Evolutionary conservation across 306 rosid species (phyloP).

Genomic region (Sphenostylis stenocarpa): DNA sequence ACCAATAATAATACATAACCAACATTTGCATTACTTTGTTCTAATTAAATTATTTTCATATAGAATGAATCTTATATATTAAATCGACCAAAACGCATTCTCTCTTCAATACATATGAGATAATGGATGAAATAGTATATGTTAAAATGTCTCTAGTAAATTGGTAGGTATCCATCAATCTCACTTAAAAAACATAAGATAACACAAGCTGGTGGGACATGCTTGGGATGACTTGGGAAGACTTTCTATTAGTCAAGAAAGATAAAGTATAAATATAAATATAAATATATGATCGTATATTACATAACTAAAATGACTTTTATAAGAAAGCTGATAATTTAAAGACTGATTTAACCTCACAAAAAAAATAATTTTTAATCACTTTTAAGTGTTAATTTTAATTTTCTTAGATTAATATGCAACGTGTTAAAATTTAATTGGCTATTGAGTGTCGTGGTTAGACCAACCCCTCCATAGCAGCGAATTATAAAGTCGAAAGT

Average conservation of each 20-base stretch:
- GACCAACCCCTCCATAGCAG: slow-evolving; percentile 46
- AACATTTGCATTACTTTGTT: too few relatives aligned
- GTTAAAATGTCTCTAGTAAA: neutral
- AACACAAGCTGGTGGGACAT: slow-evolving; percentile 41
- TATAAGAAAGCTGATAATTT: too few relatives aligned
- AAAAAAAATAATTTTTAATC: neutral
- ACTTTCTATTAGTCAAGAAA: slow-evolving; percentile 31
- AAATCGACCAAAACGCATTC: too few relatives aligned
- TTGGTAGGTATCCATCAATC: slow-evolving; percentile 29
- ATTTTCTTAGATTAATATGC: neutral
- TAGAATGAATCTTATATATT: too few relatives aligned
- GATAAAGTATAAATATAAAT: neutral
- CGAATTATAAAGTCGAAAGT: slow-evolving; percentile 41
- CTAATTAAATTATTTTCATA: too few relatives aligned
- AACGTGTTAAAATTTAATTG: neutral
- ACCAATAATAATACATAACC: too few relatives aligned
- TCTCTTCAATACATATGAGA: too few relatives aligned
- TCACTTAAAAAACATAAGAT: neutral
- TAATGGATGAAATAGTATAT: too few relatives aligned
- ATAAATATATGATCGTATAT: too few relatives aligned
- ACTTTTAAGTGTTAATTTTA: neutral
- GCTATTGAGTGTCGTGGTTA: slow-evolving; percentile 35
- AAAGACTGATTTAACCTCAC: too few relatives aligned
- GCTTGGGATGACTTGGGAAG: slow-evolving; percentile 52
- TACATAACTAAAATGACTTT: too few relatives aligned